Percentiles rank a stretch among this genome's conserved stretches.
These are phyloP conservation scores for Pseudogymnoascus sp. DNA, from an alignment of 2,329 filamentous ascomycete genomes.

Conservation along the genomic window DNA sequence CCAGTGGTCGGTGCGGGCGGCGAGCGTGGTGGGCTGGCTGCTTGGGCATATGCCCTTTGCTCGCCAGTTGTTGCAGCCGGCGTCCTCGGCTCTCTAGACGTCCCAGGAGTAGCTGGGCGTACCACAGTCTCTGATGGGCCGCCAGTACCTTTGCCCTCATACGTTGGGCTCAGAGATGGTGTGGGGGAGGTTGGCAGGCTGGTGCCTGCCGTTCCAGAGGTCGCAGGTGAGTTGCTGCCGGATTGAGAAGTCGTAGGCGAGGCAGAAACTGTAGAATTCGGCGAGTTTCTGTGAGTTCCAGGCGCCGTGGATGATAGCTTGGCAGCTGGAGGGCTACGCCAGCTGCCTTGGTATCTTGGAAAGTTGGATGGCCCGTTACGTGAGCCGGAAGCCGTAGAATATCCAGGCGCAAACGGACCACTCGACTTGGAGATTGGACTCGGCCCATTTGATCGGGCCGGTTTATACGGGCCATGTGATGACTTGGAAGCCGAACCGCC, in stretches of 20 bases:
- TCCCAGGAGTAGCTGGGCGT: neutral
- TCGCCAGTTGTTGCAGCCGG: neutral
- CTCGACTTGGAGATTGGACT: neutral
- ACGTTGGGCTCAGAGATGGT: neutral
- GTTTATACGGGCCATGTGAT: neutral
- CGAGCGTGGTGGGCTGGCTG: neutral
- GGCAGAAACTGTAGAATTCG: neutral
- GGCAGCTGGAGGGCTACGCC: neutral
- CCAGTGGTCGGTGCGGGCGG: neutral
- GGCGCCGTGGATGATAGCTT: neutral
- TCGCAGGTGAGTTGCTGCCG: neutral
- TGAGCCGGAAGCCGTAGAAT: no score
- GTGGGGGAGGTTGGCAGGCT: neutral
- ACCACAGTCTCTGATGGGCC: neutral
- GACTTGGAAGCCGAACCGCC: neutral
- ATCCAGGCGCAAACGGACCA: neutral
- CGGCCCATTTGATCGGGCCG: neutral
- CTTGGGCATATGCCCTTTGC: neutral
- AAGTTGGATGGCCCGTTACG: neutral
- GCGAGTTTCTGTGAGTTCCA: neutral
- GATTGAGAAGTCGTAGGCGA: neutral
- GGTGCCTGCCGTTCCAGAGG: neutral
- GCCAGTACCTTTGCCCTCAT: neutral
- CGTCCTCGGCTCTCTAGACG: neutral
- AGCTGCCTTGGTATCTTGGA: neutral